Evolutionary conservation across 164 flowering plant genomes (phyloP), one percentile per base, ranked within the genome.

Genomic region (Tetracentron sinense): DNA sequence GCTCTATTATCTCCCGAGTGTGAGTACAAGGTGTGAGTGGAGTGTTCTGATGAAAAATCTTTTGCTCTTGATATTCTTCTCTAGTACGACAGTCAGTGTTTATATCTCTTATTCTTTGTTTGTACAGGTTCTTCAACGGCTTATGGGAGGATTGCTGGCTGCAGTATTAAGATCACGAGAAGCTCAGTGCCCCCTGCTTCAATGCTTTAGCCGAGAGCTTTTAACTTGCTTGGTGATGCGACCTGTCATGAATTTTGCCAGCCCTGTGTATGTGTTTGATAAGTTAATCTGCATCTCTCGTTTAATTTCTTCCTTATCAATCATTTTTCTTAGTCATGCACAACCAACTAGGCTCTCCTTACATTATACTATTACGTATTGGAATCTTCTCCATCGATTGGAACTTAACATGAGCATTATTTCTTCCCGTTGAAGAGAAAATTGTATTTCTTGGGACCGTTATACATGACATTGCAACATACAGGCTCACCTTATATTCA

Each of bases 21-120:
- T 85, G 99, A 95, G 96, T 92, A 88, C 88, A 95, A 95, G 99
- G 99, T 95, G 83, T 81, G 89, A 75, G 80, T 73, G 78, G 77
- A 66, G 77, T 57, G 75, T 78, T 81, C 73, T 67, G 27, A 61
- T 65, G 64, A 52, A 60, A 30, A n/a, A 33, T 7, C 15, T 47
- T 30, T 67, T 58, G 16, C 33, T 62, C 42, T 56, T 33, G 19
- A 28, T 30, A 7, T 35, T 49, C 21, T 47, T 25, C 48, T 29
- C 28, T 30, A 19, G 22, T 28, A 33, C 47, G 19, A n/a, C n/a
- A 29, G 31, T 61, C 23, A 54, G 25, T 56, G 29, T 25, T 59
- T 67, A n/a, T 27, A 14, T 56, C 31, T 62, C 50, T 57, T 17
- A 35, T 68, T 16, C 5, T 58, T 69, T 20, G 7, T 58, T 69